phyloP scores from a whole-genome alignment of 2,329 filamentous ascomycete genomes.

The Botrytis aclada region DNA sequence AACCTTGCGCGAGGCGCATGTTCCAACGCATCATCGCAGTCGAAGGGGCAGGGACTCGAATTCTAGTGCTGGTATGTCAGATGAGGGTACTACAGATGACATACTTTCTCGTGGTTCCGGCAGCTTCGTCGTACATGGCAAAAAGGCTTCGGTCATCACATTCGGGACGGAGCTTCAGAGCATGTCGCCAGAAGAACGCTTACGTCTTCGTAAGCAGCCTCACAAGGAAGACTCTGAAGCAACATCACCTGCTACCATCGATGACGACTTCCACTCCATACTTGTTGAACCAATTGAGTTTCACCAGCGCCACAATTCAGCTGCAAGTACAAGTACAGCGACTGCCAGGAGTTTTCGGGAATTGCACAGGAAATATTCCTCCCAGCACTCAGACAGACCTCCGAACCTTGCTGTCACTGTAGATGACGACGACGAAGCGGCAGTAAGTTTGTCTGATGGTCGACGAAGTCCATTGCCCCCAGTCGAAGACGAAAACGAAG shows the following conservation, averaged over 20 bases:
- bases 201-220: constrained; percentile 58
- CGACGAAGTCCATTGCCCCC: constrained; percentile 54
- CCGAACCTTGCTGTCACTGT: constrained; percentile 22
- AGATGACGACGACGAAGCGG: constrained; percentile 56
- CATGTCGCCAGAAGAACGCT: constrained; percentile 69
- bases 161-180: constrained; percentile 88
- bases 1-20: constrained; percentile 76
- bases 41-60: constrained; percentile 73
- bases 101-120: constrained; percentile 75
- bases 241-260: constrained; percentile 27
- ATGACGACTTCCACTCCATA: constrained; percentile 53
- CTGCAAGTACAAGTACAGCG: constrained; percentile 63
- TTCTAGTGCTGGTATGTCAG: constrained; percentile 51
- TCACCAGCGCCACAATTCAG: constrained; percentile 54
- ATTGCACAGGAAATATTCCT: constrained; percentile 58
- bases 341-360: constrained; percentile 65
- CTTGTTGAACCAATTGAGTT: constrained; percentile 44
- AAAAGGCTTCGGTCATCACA: constrained; percentile 96
- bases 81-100: constrained; percentile 53
- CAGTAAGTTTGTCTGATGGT: constrained; percentile 59
- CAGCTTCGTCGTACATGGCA: constrained; percentile 94
- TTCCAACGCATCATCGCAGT: constrained; percentile 66
- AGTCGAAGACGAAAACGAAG: constrained; percentile 40
- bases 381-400: constrained; percentile 45
- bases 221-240: constrained; percentile 41